phyloP scores from a whole-genome alignment of 352 stramenopile genomes.

The Phytophthora pisi region DNA sequence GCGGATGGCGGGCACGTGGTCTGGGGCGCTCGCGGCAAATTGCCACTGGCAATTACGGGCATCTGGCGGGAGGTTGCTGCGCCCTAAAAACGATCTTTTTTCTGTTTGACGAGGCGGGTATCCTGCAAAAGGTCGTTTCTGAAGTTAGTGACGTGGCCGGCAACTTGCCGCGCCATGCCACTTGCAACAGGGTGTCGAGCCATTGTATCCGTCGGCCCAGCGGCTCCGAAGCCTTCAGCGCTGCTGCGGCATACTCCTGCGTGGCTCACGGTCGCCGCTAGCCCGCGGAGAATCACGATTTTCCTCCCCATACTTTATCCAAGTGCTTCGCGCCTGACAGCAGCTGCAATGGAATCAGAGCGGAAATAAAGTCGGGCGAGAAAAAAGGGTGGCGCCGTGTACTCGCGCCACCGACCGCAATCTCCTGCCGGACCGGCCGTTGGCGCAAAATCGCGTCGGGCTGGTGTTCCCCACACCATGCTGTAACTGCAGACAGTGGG shows the following conservation, averaged over 20 bases:
- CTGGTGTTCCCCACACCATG: constrained; percentile 10
- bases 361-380: no score
- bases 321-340: background rate
- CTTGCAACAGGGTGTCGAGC: background rate
- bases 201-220: no score
- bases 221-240: no score
- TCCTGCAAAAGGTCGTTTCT: constrained; percentile 4
- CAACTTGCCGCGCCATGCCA: background rate
- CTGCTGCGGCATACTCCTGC: no score
- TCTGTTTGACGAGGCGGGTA: constrained; percentile 1
- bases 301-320: background rate
- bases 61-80: background rate
- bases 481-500: constrained; percentile 23
- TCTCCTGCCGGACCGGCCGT: background rate
- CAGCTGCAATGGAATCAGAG: background rate
- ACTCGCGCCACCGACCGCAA: constrained; percentile 6
- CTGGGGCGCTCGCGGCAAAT: background rate
- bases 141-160: constrained; percentile 9
- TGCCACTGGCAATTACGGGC: background rate
- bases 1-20: background rate
- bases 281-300: background rate
- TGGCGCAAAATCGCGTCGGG: background rate
- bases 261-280: background rate
- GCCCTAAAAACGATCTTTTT: constrained; percentile 2
- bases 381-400: background rate